Base-by-base conservation (phyloP, 2,329 filamentous ascomycete genomes). In the Rachicladosporium sp. region DNA sequence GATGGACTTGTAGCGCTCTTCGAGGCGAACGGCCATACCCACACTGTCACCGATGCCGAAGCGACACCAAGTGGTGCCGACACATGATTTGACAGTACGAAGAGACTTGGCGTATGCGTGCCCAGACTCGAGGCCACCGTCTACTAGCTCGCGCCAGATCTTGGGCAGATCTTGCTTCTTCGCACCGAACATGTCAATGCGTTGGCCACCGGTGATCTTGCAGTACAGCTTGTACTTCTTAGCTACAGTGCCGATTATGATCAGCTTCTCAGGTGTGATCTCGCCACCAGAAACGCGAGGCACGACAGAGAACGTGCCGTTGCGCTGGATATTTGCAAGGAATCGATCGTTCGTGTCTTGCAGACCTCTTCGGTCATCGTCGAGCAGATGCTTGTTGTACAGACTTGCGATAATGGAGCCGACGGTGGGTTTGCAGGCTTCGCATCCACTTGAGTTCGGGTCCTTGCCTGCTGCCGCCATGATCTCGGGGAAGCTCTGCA, bases 341-440 rank as follows among this genome's bases (percentile, higher is more conserved):
- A 83, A 94, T 33, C 80, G 72, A 59, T 94, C 88, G 57, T 94
- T 94, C 4, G 87, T 94, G 44, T 94, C 87, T 59, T 93, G 87
- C 1, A 93, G 70, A 13, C 83, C 83, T 55, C 84, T 75, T 3
- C 73, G 66, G 0, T 76, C 68, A 43, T 72, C 69, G 48, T 83
- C 76, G 68, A 94, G 78, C 46, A 94, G 70, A 55, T 91, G 84
- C 45, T 77, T 75, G 61, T 94, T 94, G 71, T 79, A 93, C 3
- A 93, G 66, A 15, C 80, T 85, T 1, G 85, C 72, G 36, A 93
- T 74, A 50, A 94, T 93, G 37, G 79, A 85, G 4, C 71, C 87
- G 21, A 93, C 72, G 1, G 79, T 75, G 0, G 87, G 87, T 60
- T 93, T 93, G 68, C 88, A 94, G 2, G 78, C 69, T 61, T 94